Evolutionary conservation across 768 basidiomycete genomes (phyloP).

Genomic region (Leccinum uliginosum): DNA sequence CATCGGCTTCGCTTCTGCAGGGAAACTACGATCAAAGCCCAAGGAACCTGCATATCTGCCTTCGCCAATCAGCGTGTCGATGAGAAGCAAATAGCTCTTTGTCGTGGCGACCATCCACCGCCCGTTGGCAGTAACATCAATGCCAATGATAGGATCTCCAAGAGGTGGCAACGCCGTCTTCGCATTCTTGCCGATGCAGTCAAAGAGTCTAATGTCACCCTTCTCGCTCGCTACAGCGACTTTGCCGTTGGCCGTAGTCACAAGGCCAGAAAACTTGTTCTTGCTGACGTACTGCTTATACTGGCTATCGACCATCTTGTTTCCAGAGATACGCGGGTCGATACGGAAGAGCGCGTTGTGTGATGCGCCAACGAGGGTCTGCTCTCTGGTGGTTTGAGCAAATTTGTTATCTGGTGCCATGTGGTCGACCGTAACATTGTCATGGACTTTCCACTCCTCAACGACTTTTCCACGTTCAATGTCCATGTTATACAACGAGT

Average conservation of each 20-base stretch:
- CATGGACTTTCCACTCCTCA: slow-evolving; percentile 98
- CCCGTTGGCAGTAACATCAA: slow-evolving; percentile 92
- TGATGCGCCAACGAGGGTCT: slow-evolving; percentile 90
- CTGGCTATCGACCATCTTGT: slow-evolving; percentile 90
- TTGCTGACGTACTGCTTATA: slow-evolving; percentile 95
- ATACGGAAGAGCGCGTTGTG: slow-evolving; percentile 97
- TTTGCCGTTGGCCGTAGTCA: slow-evolving; percentile 82
- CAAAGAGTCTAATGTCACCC: slow-evolving; percentile 93
- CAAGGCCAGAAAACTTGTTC: slow-evolving; percentile 90
- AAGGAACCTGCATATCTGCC: slow-evolving; percentile 77
- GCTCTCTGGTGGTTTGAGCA: slow-evolving; percentile 86
- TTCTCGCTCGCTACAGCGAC: slow-evolving; percentile 94
- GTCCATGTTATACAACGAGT: slow-evolving; percentile 87
- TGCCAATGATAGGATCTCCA: slow-evolving; percentile 91
- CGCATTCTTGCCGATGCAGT: slow-evolving; percentile 95
- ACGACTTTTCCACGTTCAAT: slow-evolving; percentile 93
- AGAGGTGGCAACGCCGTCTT: slow-evolving; percentile 96
- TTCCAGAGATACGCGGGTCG: slow-evolving; percentile 90
- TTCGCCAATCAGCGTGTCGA: slow-evolving; percentile 92
- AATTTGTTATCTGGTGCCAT: slow-evolving; percentile 94
- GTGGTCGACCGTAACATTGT: slow-evolving; percentile 79
- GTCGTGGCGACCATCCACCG: slow-evolving; percentile 96
- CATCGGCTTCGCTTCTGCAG: slow-evolving; percentile 87
- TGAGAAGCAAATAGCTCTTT: slow-evolving; percentile 87
- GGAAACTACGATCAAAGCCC: slow-evolving; percentile 95